Base-by-base conservation (phyloP, 495 filamentous ascomycete genomes). In the Staphylotrichum longicolle region DNA sequence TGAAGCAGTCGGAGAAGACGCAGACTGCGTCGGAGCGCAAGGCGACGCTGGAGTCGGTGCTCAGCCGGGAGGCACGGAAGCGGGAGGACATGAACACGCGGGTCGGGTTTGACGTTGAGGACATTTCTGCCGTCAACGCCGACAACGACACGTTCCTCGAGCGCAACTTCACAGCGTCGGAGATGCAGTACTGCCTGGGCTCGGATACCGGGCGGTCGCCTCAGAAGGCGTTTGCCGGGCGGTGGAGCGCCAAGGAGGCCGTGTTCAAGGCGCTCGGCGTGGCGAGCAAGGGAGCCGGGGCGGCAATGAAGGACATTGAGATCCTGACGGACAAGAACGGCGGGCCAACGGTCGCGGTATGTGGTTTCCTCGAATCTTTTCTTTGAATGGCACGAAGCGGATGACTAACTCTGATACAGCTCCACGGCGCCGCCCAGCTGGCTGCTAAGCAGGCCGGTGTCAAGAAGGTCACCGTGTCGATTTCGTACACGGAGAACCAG, bases 221-320 rank as follows among this genome's bases (percentile, higher is more conserved):
- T 1, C 90, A 91, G 67, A 86, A 91, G 51, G 90, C 88, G 45
- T 97, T 96, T 75, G 89, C 94, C 0, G 94, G 94, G 14, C 85
- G 91, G 59, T 99, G 94, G 94, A 91, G 86, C 65, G 94, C 94
- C 4, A 99, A 99, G 77, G 94, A 99, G 78, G 94, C 93, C 5
- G 91, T 99, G 5, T 99, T 99, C 80, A 99, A 99, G 82, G 88
- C 89, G 11, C 77, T 99, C n/a, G 90, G 91, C 45, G 91, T 96
- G n/a, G 73, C 82, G 65, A 84, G 90, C 71, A 86, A 89, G 75
- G 94, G 94, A 57, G 92, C 88, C 11, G 94, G 95, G 62, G 93
- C 94, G 54, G 82, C 89, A 15, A 67, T 99, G 77, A 93, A 88
- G 78, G 93, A 97, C 12, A 98, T 99, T 77, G 94, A 99, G 81